These are phyloP conservation scores for Drosera capensis DNA, from an alignment of 148 eudicot genomes.

Conservation along the genomic window DNA sequence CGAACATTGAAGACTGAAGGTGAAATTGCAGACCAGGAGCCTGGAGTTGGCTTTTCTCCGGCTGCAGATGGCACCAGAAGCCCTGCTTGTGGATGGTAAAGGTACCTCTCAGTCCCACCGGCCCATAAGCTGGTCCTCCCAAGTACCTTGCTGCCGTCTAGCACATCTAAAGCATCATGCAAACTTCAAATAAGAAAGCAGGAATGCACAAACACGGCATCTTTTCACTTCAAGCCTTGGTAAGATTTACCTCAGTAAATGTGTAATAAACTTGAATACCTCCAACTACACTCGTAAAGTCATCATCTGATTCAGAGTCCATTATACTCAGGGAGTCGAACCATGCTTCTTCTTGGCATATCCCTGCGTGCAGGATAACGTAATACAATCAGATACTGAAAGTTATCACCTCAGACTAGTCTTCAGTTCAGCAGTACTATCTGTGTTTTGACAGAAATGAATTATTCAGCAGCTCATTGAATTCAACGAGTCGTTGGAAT, in stretches of 20 bases:
- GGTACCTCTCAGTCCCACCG: conserved; percentile 26
- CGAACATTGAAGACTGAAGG: conserved; percentile 69
- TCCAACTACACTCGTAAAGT: conserved; percentile 54
- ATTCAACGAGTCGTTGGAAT: no score
- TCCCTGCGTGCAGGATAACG: conserved; percentile 14
- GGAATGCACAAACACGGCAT: no score
- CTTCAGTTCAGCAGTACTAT: no score
- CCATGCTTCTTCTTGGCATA: conserved; percentile 66
- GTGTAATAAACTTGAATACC: no score
- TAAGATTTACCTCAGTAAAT: no score
- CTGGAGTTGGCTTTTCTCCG: conserved; percentile 25
- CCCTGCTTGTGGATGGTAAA: conserved; percentile 48
- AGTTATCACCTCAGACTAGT: no score
- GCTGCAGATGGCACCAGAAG: conserved; percentile 28
- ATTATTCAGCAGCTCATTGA: no score
- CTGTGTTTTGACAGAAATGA: no score
- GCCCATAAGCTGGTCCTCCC: conserved; percentile 16
- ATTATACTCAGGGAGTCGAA: conserved; percentile 58
- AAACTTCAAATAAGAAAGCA: no score
- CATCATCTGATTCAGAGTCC: conserved; percentile 75
- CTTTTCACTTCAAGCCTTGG: no score
- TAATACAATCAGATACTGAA: not conserved
- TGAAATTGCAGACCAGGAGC: conserved; percentile 48
- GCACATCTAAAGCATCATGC: no score
- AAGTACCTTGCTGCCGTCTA: conserved; percentile 19